A percentile compares a stretch with the other conserved stretches of the same genome.
phyloP scores from a whole-genome alignment of 805 yeast species.

The Debaryomyces tyrocola region DNA sequence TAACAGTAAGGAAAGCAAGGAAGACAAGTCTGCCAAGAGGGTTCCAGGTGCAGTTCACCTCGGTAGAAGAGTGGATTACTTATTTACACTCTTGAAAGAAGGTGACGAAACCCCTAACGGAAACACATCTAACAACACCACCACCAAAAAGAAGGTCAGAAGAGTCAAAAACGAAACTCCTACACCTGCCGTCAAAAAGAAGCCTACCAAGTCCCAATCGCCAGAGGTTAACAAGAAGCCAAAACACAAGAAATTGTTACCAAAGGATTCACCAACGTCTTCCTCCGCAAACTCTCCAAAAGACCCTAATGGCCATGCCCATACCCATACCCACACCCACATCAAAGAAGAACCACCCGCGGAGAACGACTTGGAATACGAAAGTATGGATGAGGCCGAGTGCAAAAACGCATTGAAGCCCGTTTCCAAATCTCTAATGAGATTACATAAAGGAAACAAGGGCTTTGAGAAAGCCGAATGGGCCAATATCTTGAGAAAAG shows the following conservation, averaged over 20 bases:
- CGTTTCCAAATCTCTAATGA: constrained; percentile 63
- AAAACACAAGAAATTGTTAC: constrained; percentile 7
- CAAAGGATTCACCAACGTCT: constrained; percentile 6
- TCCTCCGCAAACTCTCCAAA: constrained; percentile 2
- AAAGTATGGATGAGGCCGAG: constrained; percentile 72
- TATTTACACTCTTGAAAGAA: constrained; percentile 68
- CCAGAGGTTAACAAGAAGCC: constrained; percentile 20
- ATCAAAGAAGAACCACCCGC: constrained; percentile 12
- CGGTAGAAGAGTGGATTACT: constrained; percentile 86
- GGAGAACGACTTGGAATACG: constrained; percentile 56
- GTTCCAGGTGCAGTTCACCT: constrained; percentile 92
- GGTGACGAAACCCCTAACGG: constrained; percentile 36
- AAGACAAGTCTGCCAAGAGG: constrained; percentile 49
- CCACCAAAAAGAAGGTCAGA: constrained; percentile 17
- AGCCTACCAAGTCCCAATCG: constrained; percentile 14
- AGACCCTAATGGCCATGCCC: constrained; percentile 5
- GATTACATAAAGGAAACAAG: constrained; percentile 67
- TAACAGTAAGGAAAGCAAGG: constrained; percentile 14
- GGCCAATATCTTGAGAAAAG: constrained; percentile 68
- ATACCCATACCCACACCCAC: constrained; percentile 3
- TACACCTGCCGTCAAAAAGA: constrained; percentile 17
- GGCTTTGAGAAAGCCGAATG: constrained; percentile 77
- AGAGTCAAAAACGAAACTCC: constrained; percentile 16
- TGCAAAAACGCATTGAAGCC: constrained; percentile 65
- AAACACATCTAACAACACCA: constrained; percentile 3